A percentile compares a stretch with the other conserved stretches of the same genome.
Conservation (phyloP, 768 basidiomycete species). For the Rickenella mellea region DNA sequence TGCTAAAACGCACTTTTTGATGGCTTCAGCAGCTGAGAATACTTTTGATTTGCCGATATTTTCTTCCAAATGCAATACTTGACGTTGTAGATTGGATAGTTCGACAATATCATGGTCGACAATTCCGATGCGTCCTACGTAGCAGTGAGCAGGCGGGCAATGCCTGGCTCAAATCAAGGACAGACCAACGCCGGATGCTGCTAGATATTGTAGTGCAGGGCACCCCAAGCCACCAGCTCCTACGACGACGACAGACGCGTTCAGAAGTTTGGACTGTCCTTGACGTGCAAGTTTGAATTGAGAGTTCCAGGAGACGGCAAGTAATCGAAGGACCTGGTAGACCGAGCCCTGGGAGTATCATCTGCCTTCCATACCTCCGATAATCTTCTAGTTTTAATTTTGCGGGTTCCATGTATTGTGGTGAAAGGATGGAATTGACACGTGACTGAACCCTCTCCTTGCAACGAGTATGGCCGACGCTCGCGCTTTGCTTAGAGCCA, state of each 20-base stretch:
- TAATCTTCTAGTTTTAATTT: slow-evolving; percentile 74
- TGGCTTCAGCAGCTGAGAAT: slow-evolving; percentile 63
- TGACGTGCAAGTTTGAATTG: background rate
- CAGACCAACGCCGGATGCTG: slow-evolving; percentile 85
- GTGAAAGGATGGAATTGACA: too few species aligned
- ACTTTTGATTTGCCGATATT: slow-evolving; percentile 75
- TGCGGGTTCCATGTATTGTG: too few species aligned
- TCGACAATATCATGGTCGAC: slow-evolving; percentile 87
- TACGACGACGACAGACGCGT: slow-evolving; percentile 72
- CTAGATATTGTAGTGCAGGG: slow-evolving; percentile 90
- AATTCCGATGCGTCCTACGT: slow-evolving; percentile 69
- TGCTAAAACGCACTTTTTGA: slow-evolving; percentile 43
- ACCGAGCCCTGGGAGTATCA: slow-evolving; percentile 88
- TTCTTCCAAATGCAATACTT: slow-evolving; percentile 74
- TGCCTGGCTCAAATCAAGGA: slow-evolving; percentile 5
- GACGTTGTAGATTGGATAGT: slow-evolving; percentile 83
- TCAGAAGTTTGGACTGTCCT: slow-evolving; percentile 81
- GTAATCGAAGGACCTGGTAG: slow-evolving; percentile 52
- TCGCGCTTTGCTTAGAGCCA: slow-evolving; percentile 75
- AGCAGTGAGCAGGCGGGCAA: background rate
- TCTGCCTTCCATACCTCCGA: slow-evolving; percentile 87
- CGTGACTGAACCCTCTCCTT: background rate
- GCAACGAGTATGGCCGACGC: slow-evolving; percentile 56
- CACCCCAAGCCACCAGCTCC: slow-evolving; percentile 97
- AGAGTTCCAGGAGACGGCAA: background rate